A percentile compares a stretch with the other conserved stretches of the same genome.
Conservation (phyloP, 371 early-diverging fungal species). For the Mortierella sp. region DNA sequence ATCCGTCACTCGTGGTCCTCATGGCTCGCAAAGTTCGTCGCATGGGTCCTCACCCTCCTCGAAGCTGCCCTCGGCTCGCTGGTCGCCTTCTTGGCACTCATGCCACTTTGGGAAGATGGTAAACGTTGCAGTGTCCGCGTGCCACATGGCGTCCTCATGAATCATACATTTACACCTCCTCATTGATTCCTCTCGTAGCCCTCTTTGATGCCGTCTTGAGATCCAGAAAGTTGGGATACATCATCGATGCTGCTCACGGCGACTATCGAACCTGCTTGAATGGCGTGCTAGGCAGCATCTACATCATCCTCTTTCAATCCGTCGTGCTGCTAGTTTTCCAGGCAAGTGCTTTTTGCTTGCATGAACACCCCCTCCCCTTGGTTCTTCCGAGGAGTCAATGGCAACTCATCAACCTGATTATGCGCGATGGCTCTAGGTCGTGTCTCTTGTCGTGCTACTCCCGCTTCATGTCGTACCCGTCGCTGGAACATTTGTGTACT, state of each 20-base stretch:
- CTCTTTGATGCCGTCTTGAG: slow-evolving; percentile 51
- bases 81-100: slow-evolving; percentile 39
- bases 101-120: slow-evolving; percentile 54
- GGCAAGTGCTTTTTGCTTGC: slow-evolving; percentile 19
- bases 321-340: slow-evolving; percentile 41
- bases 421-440: slow-evolving; percentile 40
- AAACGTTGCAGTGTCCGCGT: not conserved
- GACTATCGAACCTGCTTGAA: slow-evolving; percentile 50
- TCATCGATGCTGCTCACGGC: slow-evolving; percentile 43
- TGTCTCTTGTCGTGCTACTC: slow-evolving; percentile 66
- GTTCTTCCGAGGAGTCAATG: too few species aligned
- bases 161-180: not conserved
- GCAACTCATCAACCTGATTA: too few species aligned
- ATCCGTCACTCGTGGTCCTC: slow-evolving; percentile 28
- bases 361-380: too few species aligned
- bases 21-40: slow-evolving; percentile 28
- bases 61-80: slow-evolving; percentile 51
- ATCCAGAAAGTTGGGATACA: slow-evolving; percentile 37
- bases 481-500: slow-evolving; percentile 66
- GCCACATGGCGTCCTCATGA: not conserved
- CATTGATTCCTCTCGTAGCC: slow-evolving; percentile 8
- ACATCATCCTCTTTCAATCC: slow-evolving; percentile 44
- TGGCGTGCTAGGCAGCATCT: slow-evolving; percentile 35
- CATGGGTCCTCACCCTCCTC: slow-evolving; percentile 25
- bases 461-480: slow-evolving; percentile 75